Conservation (phyloP, 306 rosid genomes). For the Benincasa hispida region DNA sequence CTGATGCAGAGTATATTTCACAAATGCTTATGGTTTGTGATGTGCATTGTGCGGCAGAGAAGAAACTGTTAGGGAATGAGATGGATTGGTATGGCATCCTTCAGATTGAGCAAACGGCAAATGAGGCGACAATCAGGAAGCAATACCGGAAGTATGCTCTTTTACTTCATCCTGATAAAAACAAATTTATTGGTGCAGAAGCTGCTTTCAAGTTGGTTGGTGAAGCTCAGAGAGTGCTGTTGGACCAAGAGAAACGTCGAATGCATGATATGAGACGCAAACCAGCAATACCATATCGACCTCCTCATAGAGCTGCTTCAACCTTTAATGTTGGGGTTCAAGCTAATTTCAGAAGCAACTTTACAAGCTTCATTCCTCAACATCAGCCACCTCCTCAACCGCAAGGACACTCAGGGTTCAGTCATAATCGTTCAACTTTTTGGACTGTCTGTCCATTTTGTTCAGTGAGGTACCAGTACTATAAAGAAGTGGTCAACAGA, state of each 20-base stretch:
- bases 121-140: conserved; percentile 66
- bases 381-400: conserved; percentile 36
- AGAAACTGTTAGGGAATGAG: conserved; percentile 38
- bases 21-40: conserved; percentile 81
- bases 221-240: conserved; percentile 78
- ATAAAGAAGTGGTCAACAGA: conserved; percentile 38
- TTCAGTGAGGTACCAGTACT: conserved; percentile 40
- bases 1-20: conserved; percentile 63
- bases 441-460: conserved; percentile 80
- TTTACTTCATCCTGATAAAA: conserved; percentile 95
- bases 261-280: conserved; percentile 39
- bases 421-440: conserved; percentile 36
- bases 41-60: conserved; percentile 71
- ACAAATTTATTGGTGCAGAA: conserved; percentile 86
- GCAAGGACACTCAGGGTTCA: conserved; percentile 28
- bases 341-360: conserved; percentile 26
- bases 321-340: conserved; percentile 28
- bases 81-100: conserved; percentile 78
- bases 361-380: conserved; percentile 25
- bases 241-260: conserved; percentile 56
- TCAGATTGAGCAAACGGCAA: conserved; percentile 52
- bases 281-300: conserved; percentile 21
- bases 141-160: conserved; percentile 88
- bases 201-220: conserved; percentile 91
- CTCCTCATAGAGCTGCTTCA: conserved; percentile 29